Evolutionary conservation across 768 basidiomycete species (phyloP).

Genomic region (Cystofilobasidium macerans): DNA sequence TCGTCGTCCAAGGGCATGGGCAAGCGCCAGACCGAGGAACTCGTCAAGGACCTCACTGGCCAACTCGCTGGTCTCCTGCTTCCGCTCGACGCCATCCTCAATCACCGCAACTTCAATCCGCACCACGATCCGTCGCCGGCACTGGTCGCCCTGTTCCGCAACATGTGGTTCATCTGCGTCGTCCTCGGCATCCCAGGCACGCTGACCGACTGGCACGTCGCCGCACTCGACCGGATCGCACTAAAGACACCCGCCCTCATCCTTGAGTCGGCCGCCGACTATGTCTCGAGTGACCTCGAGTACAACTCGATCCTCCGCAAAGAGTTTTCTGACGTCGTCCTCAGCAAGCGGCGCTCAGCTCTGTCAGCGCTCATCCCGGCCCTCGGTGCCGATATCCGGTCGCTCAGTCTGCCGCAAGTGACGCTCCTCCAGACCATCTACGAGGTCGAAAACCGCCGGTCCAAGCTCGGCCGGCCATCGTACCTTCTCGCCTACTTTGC

Average conservation of each 20-base stretch:
- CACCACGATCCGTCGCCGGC: constrained; percentile 45
- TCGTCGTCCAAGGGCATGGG: neutral
- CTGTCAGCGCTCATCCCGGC: constrained; percentile 58
- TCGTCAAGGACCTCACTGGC: constrained; percentile 49
- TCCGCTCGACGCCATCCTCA: constrained; percentile 77
- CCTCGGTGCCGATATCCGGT: constrained; percentile 57
- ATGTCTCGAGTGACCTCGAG: constrained; percentile 74
- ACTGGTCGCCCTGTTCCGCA: constrained; percentile 68
- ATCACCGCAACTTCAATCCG: constrained; percentile 57
- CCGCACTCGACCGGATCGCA: constrained; percentile 68
- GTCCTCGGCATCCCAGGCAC: constrained; percentile 69
- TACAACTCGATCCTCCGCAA: constrained; percentile 82
- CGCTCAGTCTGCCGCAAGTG: constrained; percentile 66
- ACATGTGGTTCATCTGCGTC: constrained; percentile 86
- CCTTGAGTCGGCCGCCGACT: constrained; percentile 68
- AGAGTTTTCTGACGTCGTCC: constrained; percentile 47
- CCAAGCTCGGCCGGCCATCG: constrained; percentile 64
- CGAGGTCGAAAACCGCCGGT: constrained; percentile 77
- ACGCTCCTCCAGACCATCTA: constrained; percentile 76
- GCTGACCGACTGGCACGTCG: constrained; percentile 54
- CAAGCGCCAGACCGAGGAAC: neutral
- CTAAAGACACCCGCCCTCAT: constrained; percentile 75
- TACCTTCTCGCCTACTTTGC: constrained; percentile 76
- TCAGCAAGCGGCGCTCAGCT: constrained; percentile 53
- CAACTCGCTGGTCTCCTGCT: constrained; percentile 78